A percentile compares a stretch with the other conserved stretches of the same genome.
Evolutionary conservation across 2,329 filamentous ascomycete genomes (phyloP).

Genomic region (Aspergillus quadrilineatus): DNA sequence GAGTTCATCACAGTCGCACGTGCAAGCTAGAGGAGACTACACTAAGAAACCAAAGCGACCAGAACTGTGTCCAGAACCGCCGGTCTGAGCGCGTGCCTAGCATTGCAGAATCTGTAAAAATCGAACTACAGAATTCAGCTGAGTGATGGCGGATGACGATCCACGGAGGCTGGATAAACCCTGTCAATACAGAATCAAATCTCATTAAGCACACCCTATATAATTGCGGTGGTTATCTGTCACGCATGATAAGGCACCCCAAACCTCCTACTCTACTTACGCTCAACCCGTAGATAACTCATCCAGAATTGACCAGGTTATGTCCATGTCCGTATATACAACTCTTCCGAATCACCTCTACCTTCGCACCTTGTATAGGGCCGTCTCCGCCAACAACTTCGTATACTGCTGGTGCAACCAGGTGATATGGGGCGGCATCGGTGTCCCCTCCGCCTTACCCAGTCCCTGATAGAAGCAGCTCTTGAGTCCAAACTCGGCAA

Average conservation of each 20-base stretch:
- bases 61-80: not conserved
- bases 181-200: no score
- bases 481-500: slow-evolving; percentile 66
- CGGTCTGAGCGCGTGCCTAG: not conserved
- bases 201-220: no score
- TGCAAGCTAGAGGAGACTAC: not conserved
- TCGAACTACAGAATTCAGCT: not conserved
- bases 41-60: not conserved
- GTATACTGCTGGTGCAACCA: slow-evolving; percentile 58
- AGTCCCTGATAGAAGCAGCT: slow-evolving; percentile 61
- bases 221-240: no score
- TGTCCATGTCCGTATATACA: not conserved
- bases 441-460: slow-evolving; percentile 42
- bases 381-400: slow-evolving; percentile 58
- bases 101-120: not conserved
- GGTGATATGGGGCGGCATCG: slow-evolving; percentile 49
- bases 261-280: not conserved
- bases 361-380: slow-evolving; percentile 32
- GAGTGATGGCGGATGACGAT: no score
- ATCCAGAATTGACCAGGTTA: not conserved
- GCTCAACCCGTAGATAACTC: not conserved
- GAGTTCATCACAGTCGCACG: not conserved
- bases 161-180: no score
- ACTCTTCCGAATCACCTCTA: not conserved
- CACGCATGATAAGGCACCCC: no score